These are phyloP conservation scores for Butyriboletus loyo DNA, from an alignment of 768 basidiomycete species.

Conservation along the genomic window DNA sequence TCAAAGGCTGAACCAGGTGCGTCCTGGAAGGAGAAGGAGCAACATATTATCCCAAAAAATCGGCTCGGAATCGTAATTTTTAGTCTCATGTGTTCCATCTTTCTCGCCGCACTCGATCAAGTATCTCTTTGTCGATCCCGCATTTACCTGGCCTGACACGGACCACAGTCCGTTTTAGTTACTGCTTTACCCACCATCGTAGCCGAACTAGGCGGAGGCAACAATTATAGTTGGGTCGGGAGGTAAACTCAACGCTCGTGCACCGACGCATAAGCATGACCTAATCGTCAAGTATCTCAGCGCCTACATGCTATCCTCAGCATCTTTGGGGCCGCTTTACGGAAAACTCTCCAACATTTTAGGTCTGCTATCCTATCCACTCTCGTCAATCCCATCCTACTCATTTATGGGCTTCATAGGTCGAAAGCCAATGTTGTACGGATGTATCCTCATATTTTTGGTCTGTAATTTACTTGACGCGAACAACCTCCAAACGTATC, in stretches of 20 bases:
- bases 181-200: constrained; percentile 53
- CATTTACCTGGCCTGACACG: background rate
- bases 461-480: constrained; percentile 13
- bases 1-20: constrained; percentile 25
- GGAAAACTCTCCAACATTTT: constrained; percentile 46
- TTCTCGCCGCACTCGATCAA: constrained; percentile 50
- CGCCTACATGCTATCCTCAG: constrained; percentile 46
- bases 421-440: constrained; percentile 38
- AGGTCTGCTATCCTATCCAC: constrained; percentile 20
- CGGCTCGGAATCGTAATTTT: constrained; percentile 40
- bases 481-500: background rate
- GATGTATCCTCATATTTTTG: constrained; percentile 37
- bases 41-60: constrained; percentile 44
- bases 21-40: constrained; percentile 39
- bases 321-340: constrained; percentile 42
- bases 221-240: constrained; percentile 50
- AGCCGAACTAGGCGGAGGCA: constrained; percentile 41
- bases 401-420: constrained; percentile 17
- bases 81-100: constrained; percentile 42
- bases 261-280: background rate
- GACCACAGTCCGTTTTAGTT: constrained; percentile 41
- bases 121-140: constrained; percentile 15
- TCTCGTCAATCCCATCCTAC: background rate
- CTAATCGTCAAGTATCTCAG: constrained; percentile 19
- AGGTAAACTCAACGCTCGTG: constrained; percentile 25